Conservation (phyloP, 2,329 filamentous ascomycete species). For the Plenodomus lindquistii region DNA sequence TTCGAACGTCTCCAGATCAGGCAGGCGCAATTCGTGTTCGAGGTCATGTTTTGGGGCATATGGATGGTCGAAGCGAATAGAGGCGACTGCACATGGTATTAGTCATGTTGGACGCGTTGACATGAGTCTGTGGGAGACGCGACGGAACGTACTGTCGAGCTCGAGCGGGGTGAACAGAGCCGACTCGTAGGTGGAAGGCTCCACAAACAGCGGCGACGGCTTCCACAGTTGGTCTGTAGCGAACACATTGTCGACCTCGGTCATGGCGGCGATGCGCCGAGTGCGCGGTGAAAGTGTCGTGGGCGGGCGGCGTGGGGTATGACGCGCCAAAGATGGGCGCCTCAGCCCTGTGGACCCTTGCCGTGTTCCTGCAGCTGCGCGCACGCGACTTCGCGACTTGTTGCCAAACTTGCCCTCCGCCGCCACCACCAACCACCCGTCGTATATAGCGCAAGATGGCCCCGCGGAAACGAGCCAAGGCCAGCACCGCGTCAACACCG, state of each 20-base stretch:
- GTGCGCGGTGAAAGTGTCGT: not conserved
- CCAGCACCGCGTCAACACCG: slow-evolving; percentile 62
- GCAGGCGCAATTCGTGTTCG: slow-evolving; percentile 41
- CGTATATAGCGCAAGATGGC: slow-evolving; percentile 63
- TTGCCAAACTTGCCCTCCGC: not conserved
- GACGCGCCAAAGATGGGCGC: slow-evolving; percentile 32
- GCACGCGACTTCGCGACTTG: not conserved
- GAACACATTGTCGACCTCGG: slow-evolving; percentile 60
- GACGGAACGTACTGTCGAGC: slow-evolving; percentile 39
- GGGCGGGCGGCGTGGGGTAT: slow-evolving; percentile 27
- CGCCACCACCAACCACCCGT: slow-evolving; percentile 1
- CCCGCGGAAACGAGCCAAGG: slow-evolving; percentile 69
- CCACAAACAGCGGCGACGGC: slow-evolving; percentile 53
- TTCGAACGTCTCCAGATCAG: slow-evolving; percentile 46
- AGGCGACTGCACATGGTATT: slow-evolving; percentile 33
- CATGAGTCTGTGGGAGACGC: not conserved
- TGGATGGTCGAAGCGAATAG: slow-evolving; percentile 45
- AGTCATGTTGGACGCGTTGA: slow-evolving; percentile 30
- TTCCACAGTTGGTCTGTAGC: slow-evolving; percentile 65
- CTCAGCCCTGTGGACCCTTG: slow-evolving; percentile 35
- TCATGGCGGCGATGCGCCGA: slow-evolving; percentile 15
- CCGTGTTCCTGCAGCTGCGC: slow-evolving; percentile 15
- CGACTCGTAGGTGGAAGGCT: slow-evolving; percentile 24
- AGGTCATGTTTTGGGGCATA: slow-evolving; percentile 44
- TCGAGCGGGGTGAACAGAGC: slow-evolving; percentile 40